Conservation (phyloP, 257 asterid genomes). For the Solanum lignicaule region DNA sequence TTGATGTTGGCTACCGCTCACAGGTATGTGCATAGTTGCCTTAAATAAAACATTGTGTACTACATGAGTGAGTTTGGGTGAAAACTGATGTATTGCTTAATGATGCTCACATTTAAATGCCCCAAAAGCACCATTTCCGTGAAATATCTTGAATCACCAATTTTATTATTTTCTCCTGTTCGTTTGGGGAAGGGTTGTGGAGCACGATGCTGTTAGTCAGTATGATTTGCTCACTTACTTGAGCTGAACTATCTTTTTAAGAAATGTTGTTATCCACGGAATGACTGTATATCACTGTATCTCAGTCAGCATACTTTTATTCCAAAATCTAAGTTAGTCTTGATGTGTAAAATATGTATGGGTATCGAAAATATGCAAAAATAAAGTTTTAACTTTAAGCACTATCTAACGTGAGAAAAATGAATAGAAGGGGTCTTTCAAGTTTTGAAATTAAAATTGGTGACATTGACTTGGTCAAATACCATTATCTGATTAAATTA, state of each 20-base stretch:
- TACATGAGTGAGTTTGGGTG: not conserved
- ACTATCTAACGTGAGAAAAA: not conserved
- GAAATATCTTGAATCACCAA: not conserved
- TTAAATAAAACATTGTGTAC: not conserved
- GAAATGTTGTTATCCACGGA: not conserved
- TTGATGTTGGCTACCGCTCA: conserved; percentile 80
- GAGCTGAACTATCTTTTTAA: not conserved
- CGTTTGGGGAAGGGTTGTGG: not conserved
- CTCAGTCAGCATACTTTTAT: not conserved
- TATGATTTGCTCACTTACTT: not conserved
- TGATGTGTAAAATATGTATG: not conserved
- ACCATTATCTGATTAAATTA: not conserved
- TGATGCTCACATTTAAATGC: not conserved
- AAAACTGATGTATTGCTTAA: not conserved
- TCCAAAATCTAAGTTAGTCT: not conserved
- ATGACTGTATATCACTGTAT: not conserved
- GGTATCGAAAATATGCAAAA: not conserved
- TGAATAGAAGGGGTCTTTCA: not conserved
- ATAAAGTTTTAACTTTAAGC: not conserved
- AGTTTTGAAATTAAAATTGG: not conserved
- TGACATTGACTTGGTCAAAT: not conserved
- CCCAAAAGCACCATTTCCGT: not conserved
- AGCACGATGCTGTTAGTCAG: not conserved
- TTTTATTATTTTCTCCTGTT: not conserved
- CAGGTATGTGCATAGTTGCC: conserved; percentile 25